Evolutionary conservation across 1,284 basidiomycete species (phyloP).

Genomic region (Fomitopsis palustris): DNA sequence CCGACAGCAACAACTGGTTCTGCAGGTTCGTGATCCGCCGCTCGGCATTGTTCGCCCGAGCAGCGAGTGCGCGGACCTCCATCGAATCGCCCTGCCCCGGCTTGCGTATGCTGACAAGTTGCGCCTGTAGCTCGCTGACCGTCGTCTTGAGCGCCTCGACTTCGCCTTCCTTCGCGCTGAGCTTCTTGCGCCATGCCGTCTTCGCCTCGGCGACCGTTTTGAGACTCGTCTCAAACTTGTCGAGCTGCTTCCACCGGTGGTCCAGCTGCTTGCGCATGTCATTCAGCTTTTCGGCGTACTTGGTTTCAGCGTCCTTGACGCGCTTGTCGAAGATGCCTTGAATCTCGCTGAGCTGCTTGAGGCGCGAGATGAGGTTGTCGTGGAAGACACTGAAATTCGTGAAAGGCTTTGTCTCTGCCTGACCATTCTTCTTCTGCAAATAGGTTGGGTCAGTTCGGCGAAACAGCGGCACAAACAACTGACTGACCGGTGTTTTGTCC

Average conservation of each 20-base stretch:
- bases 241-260: slow-evolving; percentile 86
- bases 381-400: slow-evolving; percentile 94
- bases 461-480: slow-evolving; percentile 4
- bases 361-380: slow-evolving; percentile 86
- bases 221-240: slow-evolving; percentile 88
- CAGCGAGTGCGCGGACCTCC: slow-evolving; percentile 68
- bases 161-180: slow-evolving; percentile 84
- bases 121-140: slow-evolving; percentile 73
- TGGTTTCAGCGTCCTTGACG: slow-evolving; percentile 75
- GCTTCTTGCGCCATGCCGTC: slow-evolving; percentile 82
- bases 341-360: slow-evolving; percentile 82
- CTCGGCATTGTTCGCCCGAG: slow-evolving; percentile 79
- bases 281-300: slow-evolving; percentile 68
- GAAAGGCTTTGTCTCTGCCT: slow-evolving; percentile 85
- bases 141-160: slow-evolving; percentile 80
- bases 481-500: slow-evolving; percentile 76
- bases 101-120: slow-evolving; percentile 66
- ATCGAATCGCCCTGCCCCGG: slow-evolving; percentile 64
- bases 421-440: slow-evolving; percentile 61
- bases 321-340: slow-evolving; percentile 86
- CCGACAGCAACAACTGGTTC: slow-evolving; percentile 78
- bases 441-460: not conserved
- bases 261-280: slow-evolving; percentile 89
- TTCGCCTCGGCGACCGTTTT: slow-evolving; percentile 85
- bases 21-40: slow-evolving; percentile 76